Conservation (phyloP, 2,329 filamentous ascomycete species). For the Cercospora beticola region DNA sequence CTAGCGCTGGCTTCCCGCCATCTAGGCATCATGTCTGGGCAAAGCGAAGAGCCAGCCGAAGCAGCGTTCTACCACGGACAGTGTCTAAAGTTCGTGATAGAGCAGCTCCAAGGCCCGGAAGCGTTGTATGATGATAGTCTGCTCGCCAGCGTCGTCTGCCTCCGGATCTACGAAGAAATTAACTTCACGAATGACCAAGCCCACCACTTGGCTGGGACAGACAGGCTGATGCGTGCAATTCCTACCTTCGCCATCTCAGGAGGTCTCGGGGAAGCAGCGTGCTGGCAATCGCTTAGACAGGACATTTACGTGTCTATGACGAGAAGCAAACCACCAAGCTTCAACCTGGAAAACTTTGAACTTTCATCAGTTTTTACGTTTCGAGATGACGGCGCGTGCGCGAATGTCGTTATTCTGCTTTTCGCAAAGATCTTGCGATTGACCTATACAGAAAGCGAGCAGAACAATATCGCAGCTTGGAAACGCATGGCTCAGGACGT, state of each 20-base stretch:
- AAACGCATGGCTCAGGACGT: conserved; percentile 19
- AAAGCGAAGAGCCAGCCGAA: conserved; percentile 32
- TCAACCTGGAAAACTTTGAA: conserved; percentile 43
- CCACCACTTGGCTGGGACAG: conserved; percentile 43
- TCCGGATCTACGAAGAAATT: conserved; percentile 41
- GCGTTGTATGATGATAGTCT: conserved; percentile 35
- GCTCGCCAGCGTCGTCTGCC: conserved; percentile 38
- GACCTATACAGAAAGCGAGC: conserved; percentile 12
- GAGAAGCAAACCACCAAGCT: conserved; percentile 40
- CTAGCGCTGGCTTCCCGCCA: conserved; percentile 41
- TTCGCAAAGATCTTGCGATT: conserved; percentile 42
- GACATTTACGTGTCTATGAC: conserved; percentile 45
- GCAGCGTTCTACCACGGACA: conserved; percentile 38
- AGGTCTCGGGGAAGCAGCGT: conserved; percentile 43
- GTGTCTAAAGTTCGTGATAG: conserved; percentile 40
- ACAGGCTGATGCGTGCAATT: conserved; percentile 42
- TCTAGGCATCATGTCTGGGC: conserved; percentile 30
- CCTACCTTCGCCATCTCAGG: conserved; percentile 43
- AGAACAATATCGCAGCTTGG: conserved; percentile 16
- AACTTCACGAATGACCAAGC: conserved; percentile 36
- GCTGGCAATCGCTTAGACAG: conserved; percentile 46
- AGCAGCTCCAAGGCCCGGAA: conserved; percentile 33
- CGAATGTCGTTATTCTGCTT: conserved; percentile 42
- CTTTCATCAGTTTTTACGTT: conserved; percentile 41
- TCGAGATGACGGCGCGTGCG: conserved; percentile 42